These are phyloP conservation scores for Rhynchospora breviuscula DNA, from an alignment of 176 grass and related monocot species.

Conservation along the genomic window DNA sequence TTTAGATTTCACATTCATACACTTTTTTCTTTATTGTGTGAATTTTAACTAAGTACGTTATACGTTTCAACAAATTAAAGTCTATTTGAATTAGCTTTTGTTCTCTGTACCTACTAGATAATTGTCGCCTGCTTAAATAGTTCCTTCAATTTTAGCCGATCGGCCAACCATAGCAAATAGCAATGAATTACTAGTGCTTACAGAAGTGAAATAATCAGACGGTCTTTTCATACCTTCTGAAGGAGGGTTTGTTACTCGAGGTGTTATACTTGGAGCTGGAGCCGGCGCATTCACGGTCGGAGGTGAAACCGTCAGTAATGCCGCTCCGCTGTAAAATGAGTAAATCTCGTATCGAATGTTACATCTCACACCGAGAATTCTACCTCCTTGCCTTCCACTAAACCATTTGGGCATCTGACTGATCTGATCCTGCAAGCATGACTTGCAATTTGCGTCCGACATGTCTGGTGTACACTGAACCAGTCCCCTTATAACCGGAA, in stretches of 20 bases:
- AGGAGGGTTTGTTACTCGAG: constrained; percentile 2
- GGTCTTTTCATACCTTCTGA: background rate
- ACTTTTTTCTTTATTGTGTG: no score
- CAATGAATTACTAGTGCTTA: background rate
- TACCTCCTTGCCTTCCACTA: background rate
- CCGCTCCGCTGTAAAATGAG: constrained; percentile 13
- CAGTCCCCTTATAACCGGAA: constrained; percentile 18
- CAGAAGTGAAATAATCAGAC: background rate
- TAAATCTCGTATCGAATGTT: constrained; percentile 27
- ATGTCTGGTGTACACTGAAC: constrained; percentile 42
- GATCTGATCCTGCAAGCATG: constrained; percentile 25
- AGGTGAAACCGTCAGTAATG: background rate
- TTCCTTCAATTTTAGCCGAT: background rate
- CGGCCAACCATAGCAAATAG: background rate
- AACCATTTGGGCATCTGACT: background rate
- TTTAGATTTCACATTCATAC: no score
- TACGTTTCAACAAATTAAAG: no score
- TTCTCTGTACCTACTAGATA: background rate
- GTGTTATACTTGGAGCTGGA: background rate
- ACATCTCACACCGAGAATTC: constrained; percentile 16
- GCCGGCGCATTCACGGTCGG: background rate
- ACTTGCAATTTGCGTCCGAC: background rate
- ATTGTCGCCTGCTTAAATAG: background rate
- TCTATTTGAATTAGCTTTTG: no score
- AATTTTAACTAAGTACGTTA: no score